Evolutionary conservation across 225 moss, liverwort and hornwort species (phyloP).

Genomic region (Bryoerythrophyllum caledonicum): DNA sequence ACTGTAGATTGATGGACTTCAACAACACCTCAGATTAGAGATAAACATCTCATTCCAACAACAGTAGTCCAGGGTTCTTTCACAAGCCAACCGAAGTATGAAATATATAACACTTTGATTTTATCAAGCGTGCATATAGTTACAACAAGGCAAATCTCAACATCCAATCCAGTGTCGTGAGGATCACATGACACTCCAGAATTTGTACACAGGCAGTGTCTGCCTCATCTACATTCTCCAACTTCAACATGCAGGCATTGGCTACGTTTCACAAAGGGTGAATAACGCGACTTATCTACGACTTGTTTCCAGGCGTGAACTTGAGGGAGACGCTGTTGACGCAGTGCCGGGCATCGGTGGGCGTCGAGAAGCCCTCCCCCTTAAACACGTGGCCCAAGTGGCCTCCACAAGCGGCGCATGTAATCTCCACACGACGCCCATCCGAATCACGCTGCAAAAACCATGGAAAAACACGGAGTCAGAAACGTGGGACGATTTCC

Average conservation of each 20-base stretch:
- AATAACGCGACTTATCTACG: background rate
- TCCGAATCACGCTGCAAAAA: constrained; percentile 63
- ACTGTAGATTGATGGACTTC: no score
- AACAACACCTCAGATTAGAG: no score
- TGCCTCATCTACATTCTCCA: constrained; percentile 9
- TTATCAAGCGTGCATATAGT: constrained; percentile 11
- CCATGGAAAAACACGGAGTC: background rate
- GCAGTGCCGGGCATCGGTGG: constrained; percentile 88
- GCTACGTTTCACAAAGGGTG: constrained; percentile 14
- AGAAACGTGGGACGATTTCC: no score
- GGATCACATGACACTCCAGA: background rate
- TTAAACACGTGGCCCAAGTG: constrained; percentile 95
- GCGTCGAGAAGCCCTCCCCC: constrained; percentile 86
- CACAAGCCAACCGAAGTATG: background rate
- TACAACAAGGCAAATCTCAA: constrained; percentile 7
- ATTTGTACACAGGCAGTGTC: constrained; percentile 36
- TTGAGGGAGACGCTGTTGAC: constrained; percentile 91
- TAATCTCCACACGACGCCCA: constrained; percentile 85
- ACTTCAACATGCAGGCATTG: constrained; percentile 14
- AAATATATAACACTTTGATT: background rate
- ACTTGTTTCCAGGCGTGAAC: constrained; percentile 66
- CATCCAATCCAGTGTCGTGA: constrained; percentile 3
- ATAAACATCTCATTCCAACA: background rate
- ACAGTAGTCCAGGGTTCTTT: background rate
- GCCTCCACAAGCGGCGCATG: constrained; percentile 86